Evolutionary conservation across 805 yeast species (phyloP), one percentile per base, ranked within the genome.

Genomic region (Teunomyces gatunensis): DNA sequence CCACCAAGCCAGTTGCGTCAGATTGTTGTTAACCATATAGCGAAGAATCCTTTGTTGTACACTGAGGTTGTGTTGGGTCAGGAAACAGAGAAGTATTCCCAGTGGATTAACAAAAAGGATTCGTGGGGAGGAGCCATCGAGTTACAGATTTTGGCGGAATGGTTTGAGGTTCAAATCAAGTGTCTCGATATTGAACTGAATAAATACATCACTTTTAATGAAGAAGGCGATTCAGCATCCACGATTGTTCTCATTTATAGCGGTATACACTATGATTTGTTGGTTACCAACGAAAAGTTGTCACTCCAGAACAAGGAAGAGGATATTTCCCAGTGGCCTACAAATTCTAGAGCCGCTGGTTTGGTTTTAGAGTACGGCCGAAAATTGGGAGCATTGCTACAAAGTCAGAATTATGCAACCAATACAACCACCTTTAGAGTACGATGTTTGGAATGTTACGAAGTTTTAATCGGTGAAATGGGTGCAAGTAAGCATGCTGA

Each of bases 81-180:
- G 49, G 64, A 76, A 0, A 61, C 67, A 1, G 57, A 59, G 0
- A 76, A 78, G 7, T 87, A 87, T 58, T 64, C 77, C 29, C 51
- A 64, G 5, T 87, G 94, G 92, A 87, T 87, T 18, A 53, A 59
- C 40, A 67, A 74, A 47, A 75, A 74, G 15, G 80, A 74, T 30
- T 75, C 85, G 13, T 87, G 94, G 95, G 95, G 95, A 27, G 95
- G 95, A 5, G 92, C 89, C 2, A 85, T 87, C 42, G 95, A 87
- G 59, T 64, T 86, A 40, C 80, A 82, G 6, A 83, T 87, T 5
- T 59, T 87, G 25, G 74, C 87, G 1, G 69, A 74, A 29, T 71
- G 74, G 51, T 70, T 84, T 35, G 68, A 70, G 4, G 63, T 84
- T 5, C 70, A 77, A 3, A 81, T 87, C 36, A 69, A 75, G 46